Percentiles rank a stretch among this genome's conserved stretches.
phyloP scores from a whole-genome alignment of 345 rosid genomes.

The Corchorus olitorius region DNA sequence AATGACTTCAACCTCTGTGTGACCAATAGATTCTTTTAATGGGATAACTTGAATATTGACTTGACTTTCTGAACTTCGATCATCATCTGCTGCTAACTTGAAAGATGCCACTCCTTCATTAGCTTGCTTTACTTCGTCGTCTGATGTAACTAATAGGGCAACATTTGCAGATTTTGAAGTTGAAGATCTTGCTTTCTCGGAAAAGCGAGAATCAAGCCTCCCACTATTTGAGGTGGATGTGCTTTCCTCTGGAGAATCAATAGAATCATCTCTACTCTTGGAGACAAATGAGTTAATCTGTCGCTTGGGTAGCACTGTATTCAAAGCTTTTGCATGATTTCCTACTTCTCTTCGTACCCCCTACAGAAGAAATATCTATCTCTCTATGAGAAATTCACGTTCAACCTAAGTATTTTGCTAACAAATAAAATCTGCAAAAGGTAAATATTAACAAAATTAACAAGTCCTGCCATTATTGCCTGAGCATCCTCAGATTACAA shows the following conservation, averaged over 20 bases:
- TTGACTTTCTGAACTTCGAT: conserved; percentile 23
- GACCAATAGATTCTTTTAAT: conserved; percentile 85
- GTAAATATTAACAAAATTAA: background rate
- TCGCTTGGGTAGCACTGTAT: conserved; percentile 37
- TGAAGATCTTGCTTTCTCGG: conserved; percentile 27
- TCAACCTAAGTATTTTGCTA: background rate
- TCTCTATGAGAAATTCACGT: background rate
- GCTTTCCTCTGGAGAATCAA: conserved; percentile 22
- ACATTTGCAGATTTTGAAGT: conserved; percentile 19
- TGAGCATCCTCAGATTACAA: background rate
- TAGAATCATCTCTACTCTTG: conserved; percentile 24
- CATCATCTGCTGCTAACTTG: background rate
- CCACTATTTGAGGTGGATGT: background rate
- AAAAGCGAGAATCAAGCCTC: conserved; percentile 10
- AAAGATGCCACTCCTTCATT: conserved; percentile 16
- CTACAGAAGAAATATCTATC: conserved; percentile 33
- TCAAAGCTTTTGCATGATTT: conserved; percentile 67
- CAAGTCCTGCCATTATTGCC: background rate
- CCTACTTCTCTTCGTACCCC: conserved; percentile 98
- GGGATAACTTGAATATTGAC: conserved; percentile 1
- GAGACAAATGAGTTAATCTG: conserved; percentile 15
- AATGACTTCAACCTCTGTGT: conserved; percentile 77
- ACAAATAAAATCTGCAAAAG: background rate
- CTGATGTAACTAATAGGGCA: conserved; percentile 24
- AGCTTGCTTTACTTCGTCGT: conserved; percentile 5